These are phyloP conservation scores for Yamadazyma olivae DNA, from an alignment of 805 yeast species.

Conservation along the genomic window DNA sequence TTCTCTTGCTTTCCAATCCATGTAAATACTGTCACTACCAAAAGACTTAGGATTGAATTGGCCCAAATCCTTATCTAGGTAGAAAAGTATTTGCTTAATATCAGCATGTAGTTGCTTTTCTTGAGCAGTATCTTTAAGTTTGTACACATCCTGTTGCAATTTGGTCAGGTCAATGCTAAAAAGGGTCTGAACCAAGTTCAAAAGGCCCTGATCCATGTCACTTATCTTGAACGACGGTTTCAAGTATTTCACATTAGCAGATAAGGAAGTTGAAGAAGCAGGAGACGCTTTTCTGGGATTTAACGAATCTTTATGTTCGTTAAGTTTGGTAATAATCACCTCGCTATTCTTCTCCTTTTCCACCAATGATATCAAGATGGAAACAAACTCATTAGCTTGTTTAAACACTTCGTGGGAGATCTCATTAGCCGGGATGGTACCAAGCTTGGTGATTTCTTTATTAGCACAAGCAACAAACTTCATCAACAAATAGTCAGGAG, in stretches of 20 bases:
- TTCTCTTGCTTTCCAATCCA: constrained; percentile 34
- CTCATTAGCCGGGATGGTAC: constrained; percentile 25
- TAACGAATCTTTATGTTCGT: constrained; percentile 37
- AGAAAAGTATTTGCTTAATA: constrained; percentile 28
- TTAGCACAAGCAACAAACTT: constrained; percentile 52
- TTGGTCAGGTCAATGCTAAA: constrained; percentile 46
- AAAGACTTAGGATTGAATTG: constrained; percentile 30
- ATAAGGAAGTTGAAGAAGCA: not conserved
- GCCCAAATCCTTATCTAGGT: constrained; percentile 39
- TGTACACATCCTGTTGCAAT: constrained; percentile 54
- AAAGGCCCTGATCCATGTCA: constrained; percentile 51
- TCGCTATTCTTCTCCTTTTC: constrained; percentile 37
- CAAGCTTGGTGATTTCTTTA: constrained; percentile 47
- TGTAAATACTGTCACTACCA: constrained; percentile 18
- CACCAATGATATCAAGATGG: constrained; percentile 34
- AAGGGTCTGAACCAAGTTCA: constrained; percentile 42
- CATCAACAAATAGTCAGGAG: constrained; percentile 48
- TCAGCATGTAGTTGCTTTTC: constrained; percentile 39
- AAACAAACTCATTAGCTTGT: constrained; percentile 35
- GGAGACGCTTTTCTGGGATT: constrained; percentile 19
- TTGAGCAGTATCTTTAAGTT: constrained; percentile 37
- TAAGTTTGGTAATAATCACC: constrained; percentile 38
- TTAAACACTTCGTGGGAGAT: constrained; percentile 30
- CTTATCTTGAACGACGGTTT: constrained; percentile 51
- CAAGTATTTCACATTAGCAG: constrained; percentile 18